A percentile compares a stretch with the other conserved stretches of the same genome.
Evolutionary conservation across 257 asterid genomes (phyloP).

Genomic region (Ophiorrhiza pumila): DNA sequence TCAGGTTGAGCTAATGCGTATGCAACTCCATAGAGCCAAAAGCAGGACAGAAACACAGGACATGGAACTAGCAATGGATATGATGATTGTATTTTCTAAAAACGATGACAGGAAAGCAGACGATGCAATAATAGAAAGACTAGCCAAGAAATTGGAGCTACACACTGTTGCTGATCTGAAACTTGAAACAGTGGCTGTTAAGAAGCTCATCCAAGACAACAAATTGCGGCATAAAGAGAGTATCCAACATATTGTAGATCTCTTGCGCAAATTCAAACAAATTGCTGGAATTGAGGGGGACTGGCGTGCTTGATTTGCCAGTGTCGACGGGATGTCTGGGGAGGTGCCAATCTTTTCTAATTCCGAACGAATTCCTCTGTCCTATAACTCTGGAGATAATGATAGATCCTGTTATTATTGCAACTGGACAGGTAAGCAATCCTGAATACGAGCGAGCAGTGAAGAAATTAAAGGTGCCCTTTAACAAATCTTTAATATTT

Average conservation of each 20-base stretch:
- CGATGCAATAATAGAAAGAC: conserved; percentile 44
- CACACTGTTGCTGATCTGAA: conserved; percentile 41
- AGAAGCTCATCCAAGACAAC: conserved; percentile 38
- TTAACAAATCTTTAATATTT: background rate
- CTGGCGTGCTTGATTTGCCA: conserved; percentile 34
- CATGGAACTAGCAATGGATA: conserved; percentile 65
- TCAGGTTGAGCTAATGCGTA: conserved; percentile 61
- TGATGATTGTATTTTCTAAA: conserved; percentile 49
- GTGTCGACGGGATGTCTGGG: conserved; percentile 28
- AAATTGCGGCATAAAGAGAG: too few species aligned
- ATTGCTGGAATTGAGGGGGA: conserved; percentile 39
- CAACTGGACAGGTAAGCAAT: conserved; percentile 66
- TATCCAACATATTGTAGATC: too few species aligned
- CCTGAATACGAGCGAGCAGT: background rate
- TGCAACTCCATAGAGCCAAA: conserved; percentile 53
- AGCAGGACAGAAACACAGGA: conserved; percentile 53
- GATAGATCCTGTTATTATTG: conserved; percentile 60
- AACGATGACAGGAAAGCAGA: conserved; percentile 43
- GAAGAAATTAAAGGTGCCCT: background rate
- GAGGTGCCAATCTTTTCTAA: conserved; percentile 39
- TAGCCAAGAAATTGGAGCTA: conserved; percentile 53
- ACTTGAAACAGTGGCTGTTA: conserved; percentile 42
- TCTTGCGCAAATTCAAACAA: too few species aligned
- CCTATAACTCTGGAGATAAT: conserved; percentile 59
- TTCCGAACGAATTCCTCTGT: conserved; percentile 60